Percentiles rank a stretch among this genome's conserved stretches.
phyloP scores from a whole-genome alignment of 495 filamentous ascomycete species.

The Sphaerosporella brunnea region DNA sequence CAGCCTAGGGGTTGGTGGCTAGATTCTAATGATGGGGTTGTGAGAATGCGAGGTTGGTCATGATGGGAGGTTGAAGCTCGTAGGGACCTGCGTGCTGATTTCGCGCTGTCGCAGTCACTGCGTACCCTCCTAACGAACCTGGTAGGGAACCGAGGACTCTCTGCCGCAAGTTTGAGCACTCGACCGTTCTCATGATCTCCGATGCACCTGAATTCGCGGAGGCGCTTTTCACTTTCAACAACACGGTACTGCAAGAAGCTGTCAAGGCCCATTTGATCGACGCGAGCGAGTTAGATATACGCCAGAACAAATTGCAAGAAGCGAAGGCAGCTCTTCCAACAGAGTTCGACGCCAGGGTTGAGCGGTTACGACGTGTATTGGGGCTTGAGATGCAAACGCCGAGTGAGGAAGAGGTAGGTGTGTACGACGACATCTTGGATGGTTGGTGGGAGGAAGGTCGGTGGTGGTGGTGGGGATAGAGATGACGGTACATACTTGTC shows the following conservation, averaged over 20 bases:
- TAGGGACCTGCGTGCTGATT: no score
- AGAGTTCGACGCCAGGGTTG: background rate
- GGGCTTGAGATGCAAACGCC: background rate
- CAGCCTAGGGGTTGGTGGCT: slow-evolving; percentile 9
- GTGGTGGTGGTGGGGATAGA: no score
- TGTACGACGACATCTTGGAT: no score
- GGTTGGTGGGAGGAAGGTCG: no score
- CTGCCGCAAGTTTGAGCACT: slow-evolving; percentile 26
- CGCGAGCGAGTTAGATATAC: background rate
- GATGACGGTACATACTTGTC: no score
- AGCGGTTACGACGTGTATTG: background rate
- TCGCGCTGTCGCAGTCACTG: slow-evolving; percentile 14
- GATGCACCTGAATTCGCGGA: slow-evolving; percentile 29
- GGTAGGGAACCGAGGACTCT: slow-evolving; percentile 18
- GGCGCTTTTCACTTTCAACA: slow-evolving; percentile 15
- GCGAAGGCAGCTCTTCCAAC: background rate
- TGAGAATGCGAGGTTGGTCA: slow-evolving; percentile 3
- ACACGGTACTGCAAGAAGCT: slow-evolving; percentile 3
- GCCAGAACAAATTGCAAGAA: background rate
- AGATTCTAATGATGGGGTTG: background rate
- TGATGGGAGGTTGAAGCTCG: no score
- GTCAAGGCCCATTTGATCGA: background rate
- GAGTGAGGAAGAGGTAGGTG: slow-evolving; percentile 8
- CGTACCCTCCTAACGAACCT: slow-evolving; percentile 20
- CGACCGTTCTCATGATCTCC: slow-evolving; percentile 31